Evolutionary conservation across 2,329 filamentous ascomycete genomes (phyloP).

Genomic region (Verticillium dahliae): DNA sequence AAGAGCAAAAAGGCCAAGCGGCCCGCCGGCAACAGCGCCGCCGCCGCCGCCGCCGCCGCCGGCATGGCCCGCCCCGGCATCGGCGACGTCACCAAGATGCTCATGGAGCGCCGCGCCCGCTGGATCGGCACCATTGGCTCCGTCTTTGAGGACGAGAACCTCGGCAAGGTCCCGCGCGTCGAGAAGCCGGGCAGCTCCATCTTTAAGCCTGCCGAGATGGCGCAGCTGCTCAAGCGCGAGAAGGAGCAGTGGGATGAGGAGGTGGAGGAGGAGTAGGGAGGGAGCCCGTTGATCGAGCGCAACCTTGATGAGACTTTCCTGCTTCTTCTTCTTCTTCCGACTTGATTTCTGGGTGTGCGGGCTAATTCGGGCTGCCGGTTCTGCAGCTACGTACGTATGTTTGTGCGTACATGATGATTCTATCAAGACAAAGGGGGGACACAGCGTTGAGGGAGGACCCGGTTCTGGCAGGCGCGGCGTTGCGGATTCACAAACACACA

Average conservation of each 20-base stretch:
- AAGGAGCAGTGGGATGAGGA: constrained; percentile 78
- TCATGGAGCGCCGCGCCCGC: constrained; percentile 84
- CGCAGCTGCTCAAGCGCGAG: constrained; percentile 65
- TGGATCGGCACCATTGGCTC: constrained; percentile 91
- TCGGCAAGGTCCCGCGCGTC: constrained; percentile 62
- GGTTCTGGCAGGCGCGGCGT: not conserved
- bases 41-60: constrained; percentile 57
- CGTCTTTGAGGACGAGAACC: constrained; percentile 78
- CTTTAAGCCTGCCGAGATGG: constrained; percentile 69
- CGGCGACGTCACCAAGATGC: constrained; percentile 80
- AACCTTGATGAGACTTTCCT: not conserved
- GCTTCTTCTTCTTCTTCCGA: too few species aligned
- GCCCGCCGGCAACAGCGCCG: constrained; percentile 67
- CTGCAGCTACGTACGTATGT: not conserved
- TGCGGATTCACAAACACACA: not conserved
- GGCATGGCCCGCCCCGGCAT: constrained; percentile 71
- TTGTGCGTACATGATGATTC: too few species aligned
- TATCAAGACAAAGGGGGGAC: not conserved
- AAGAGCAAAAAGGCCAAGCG: constrained; percentile 89
- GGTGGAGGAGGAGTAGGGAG: constrained; percentile 55
- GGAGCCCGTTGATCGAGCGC: not conserved
- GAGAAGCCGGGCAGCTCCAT: constrained; percentile 61
- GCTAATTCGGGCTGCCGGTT: not conserved
- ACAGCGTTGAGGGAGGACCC: not conserved
- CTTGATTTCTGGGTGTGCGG: not conserved